Conservation (phyloP, 2,329 filamentous ascomycete genomes). For the Epichloe coenophiala region DNA sequence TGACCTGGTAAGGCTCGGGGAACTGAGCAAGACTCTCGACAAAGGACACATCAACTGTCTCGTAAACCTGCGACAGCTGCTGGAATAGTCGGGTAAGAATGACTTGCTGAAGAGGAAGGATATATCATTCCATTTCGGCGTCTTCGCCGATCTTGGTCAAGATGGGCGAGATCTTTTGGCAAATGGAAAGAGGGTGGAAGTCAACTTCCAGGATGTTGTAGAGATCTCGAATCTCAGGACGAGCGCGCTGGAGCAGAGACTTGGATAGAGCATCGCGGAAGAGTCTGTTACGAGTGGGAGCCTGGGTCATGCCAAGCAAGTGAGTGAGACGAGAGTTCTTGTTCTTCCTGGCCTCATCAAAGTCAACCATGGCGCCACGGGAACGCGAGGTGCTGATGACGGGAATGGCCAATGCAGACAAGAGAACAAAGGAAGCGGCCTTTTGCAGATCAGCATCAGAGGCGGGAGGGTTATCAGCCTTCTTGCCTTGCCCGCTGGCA, state of each 20-base stretch:
- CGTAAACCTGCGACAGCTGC: slow-evolving; percentile 96
- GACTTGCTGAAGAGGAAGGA: slow-evolving; percentile 90
- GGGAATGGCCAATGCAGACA: slow-evolving; percentile 92
- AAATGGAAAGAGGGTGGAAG: slow-evolving; percentile 97
- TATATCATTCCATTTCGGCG: slow-evolving; percentile 93
- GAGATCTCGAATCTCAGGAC: slow-evolving; percentile 87
- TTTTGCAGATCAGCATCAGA: slow-evolving; percentile 85
- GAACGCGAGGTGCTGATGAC: slow-evolving; percentile 98
- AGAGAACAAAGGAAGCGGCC: slow-evolving; percentile 86
- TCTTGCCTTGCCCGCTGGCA: slow-evolving; percentile 73
- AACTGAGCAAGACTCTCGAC: slow-evolving; percentile 90
- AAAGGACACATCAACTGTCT: slow-evolving; percentile 88
- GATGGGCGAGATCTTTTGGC: slow-evolving; percentile 97
- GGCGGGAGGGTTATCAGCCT: slow-evolving; percentile 86
- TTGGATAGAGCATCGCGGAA: slow-evolving; percentile 97
- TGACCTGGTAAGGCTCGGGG: slow-evolving; percentile 91
- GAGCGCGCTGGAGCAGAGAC: slow-evolving; percentile 80
- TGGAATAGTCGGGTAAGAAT: slow-evolving; percentile 97
- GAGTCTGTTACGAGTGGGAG: slow-evolving; percentile 75
- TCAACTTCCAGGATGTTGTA: slow-evolving; percentile 99
- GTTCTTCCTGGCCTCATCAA: slow-evolving; percentile 94
- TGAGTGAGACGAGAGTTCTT: slow-evolving; percentile 97
- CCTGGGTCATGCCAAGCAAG: slow-evolving; percentile 80
- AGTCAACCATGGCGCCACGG: slow-evolving; percentile 87
- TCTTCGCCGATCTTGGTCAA: slow-evolving; percentile 86